These are phyloP conservation scores for Delitschia confertaspora DNA, from an alignment of 495 filamentous ascomycete genomes.

Conservation along the genomic window DNA sequence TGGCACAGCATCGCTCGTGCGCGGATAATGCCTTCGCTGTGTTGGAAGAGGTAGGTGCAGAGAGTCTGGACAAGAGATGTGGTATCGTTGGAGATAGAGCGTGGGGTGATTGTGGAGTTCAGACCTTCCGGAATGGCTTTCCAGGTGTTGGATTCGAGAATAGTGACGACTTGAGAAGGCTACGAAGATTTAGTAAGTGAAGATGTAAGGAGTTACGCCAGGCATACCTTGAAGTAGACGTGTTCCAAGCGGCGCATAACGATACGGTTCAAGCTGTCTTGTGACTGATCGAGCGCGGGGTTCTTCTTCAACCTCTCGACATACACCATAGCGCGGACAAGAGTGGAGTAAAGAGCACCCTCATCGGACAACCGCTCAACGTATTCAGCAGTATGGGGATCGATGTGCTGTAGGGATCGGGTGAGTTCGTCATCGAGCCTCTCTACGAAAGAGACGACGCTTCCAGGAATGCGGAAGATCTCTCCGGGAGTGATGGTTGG, in stretches of 20 bases:
- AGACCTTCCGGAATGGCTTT: constrained; percentile 63
- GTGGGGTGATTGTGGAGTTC: constrained; percentile 73
- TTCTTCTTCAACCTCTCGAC: constrained; percentile 67
- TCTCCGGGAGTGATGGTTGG: constrained; percentile 63
- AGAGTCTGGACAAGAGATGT: constrained; percentile 71
- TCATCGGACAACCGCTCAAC: constrained; percentile 91
- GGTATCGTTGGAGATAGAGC: constrained; percentile 53
- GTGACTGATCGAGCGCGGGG: constrained; percentile 59
- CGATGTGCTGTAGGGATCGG: constrained; percentile 87
- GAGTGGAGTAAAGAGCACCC: constrained; percentile 80
- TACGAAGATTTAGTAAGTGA: constrained; percentile 25
- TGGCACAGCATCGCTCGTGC: constrained; percentile 97
- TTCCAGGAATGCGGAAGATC: constrained; percentile 81
- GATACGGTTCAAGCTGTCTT: constrained; percentile 80
- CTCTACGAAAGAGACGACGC: constrained; percentile 88
- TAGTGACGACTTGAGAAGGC: constrained; percentile 85
- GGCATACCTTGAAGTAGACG: constrained; percentile 86
- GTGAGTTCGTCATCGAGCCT: constrained; percentile 96
- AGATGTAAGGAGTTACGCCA: background rate
- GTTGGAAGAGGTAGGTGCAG: constrained; percentile 86
- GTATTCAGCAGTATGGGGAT: constrained; percentile 97
- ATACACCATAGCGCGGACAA: constrained; percentile 79
- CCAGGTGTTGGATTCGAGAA: constrained; percentile 87
- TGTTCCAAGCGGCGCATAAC: constrained; percentile 93
- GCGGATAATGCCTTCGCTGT: constrained; percentile 90